A percentile compares a stretch with the other conserved stretches of the same genome.
phyloP scores from a whole-genome alignment of 2,329 filamentous ascomycete genomes.

The Trichoderma pleuroti region DNA sequence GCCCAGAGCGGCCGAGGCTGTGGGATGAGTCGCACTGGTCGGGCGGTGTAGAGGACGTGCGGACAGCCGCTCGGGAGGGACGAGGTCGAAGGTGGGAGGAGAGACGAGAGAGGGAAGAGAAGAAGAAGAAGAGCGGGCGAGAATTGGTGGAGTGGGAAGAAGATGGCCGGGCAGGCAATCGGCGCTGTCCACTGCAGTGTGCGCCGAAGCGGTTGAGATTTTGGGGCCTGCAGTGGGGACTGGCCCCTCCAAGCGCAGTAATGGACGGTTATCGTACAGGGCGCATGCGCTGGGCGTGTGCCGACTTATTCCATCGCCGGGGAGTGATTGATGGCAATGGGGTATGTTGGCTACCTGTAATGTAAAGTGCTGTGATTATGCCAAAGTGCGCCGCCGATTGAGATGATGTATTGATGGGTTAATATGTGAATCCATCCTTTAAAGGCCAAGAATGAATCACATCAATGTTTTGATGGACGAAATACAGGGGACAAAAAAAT shows the following conservation, averaged over 20 bases:
- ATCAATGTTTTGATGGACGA: neutral
- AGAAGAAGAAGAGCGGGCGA: neutral
- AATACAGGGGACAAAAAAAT: neutral
- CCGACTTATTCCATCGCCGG: neutral
- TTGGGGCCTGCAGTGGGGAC: conserved; percentile 11
- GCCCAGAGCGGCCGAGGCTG: conserved; percentile 12
- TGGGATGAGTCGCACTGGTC: conserved; percentile 10
- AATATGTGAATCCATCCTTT: neutral
- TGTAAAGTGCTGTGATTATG: neutral
- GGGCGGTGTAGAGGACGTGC: neutral
- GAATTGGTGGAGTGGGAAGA: conserved; percentile 4
- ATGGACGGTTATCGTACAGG: neutral
- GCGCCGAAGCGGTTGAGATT: conserved; percentile 8
- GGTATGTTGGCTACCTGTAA: neutral
- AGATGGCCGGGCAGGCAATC: conserved; percentile 5
- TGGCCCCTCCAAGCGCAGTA: neutral
- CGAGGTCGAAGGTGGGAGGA: conserved; percentile 1
- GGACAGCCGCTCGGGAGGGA: conserved; percentile 8
- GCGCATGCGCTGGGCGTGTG: neutral
- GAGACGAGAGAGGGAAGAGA: conserved; percentile 1
- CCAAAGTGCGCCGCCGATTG: neutral
- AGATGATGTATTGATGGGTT: neutral
- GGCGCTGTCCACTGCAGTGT: neutral
- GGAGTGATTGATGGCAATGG: neutral
- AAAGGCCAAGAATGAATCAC: neutral